Conservation (phyloP, 176 grass and related monocot species). For the Themeda triandra region DNA sequence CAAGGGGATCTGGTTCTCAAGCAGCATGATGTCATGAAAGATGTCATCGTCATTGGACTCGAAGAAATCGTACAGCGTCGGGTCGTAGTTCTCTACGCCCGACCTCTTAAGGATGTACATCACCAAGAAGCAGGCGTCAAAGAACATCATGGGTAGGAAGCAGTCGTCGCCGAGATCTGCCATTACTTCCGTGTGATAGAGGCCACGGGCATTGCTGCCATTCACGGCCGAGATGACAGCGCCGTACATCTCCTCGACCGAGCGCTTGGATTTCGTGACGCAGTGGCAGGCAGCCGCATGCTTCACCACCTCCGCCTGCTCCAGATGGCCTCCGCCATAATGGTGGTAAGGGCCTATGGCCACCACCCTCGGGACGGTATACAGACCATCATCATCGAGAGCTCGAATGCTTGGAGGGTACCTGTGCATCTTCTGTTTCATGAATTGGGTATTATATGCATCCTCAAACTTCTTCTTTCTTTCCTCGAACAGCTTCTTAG, state of each 20-base stretch:
- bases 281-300: background rate
- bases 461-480: background rate
- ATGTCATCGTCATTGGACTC: background rate
- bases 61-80: background rate
- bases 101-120: background rate
- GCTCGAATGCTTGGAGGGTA: background rate
- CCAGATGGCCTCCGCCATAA: background rate
- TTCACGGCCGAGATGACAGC: background rate
- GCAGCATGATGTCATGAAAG: background rate
- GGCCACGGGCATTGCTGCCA: background rate
- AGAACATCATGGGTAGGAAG: background rate
- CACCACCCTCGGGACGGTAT: background rate
- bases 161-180: background rate
- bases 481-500: background rate
- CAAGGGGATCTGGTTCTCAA: background rate
- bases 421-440: background rate
- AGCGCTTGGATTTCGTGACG: background rate
- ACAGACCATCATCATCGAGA: background rate
- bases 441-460: background rate
- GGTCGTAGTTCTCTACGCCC: background rate
- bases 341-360: background rate
- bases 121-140: conserved; percentile 1
- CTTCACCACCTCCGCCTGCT: background rate
- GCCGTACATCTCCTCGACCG: background rate
- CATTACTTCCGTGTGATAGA: background rate